Conservation (phyloP, 805 yeast genomes). For the Ogataea ganodermae region DNA sequence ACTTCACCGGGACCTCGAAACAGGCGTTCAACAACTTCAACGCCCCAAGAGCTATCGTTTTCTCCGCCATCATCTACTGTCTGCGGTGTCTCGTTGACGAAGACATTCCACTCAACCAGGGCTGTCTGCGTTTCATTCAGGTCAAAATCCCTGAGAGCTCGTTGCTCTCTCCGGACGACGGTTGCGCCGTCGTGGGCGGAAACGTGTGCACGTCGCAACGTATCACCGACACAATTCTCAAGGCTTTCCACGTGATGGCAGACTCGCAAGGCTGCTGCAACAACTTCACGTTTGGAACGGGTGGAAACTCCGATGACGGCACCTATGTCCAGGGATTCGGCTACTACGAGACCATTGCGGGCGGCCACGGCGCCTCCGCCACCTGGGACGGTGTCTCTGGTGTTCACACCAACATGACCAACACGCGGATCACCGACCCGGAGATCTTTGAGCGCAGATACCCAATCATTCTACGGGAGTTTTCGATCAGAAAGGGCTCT, state of each 20-base stretch:
- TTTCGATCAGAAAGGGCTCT: constrained; percentile 65
- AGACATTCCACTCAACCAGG: constrained; percentile 91
- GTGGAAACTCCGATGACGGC: constrained; percentile 57
- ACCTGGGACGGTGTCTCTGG: constrained; percentile 85
- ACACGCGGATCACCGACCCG: constrained; percentile 89
- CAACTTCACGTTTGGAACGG: constrained; percentile 88
- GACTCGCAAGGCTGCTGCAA: constrained; percentile 97
- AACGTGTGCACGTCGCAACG: constrained; percentile 95
- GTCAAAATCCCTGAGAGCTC: constrained; percentile 65
- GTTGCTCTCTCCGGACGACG: constrained; percentile 71
- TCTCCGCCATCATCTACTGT: constrained; percentile 86
- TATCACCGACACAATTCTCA: constrained; percentile 83
- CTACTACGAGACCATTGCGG: constrained; percentile 92
- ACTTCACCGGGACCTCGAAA: constrained; percentile 84
- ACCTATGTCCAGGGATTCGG: constrained; percentile 71
- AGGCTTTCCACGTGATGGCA: constrained; percentile 86
- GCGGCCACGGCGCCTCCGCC: constrained; percentile 89
- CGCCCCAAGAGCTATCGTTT: constrained; percentile 89
- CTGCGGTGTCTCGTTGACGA: constrained; percentile 81
- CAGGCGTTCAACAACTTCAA: constrained; percentile 88
- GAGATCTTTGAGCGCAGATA: constrained; percentile 87
- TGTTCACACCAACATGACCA: constrained; percentile 94
- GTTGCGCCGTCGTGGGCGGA: constrained; percentile 94
- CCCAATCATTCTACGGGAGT: constrained; percentile 77
- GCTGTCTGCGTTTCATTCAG: constrained; percentile 79